Evolutionary conservation across 2,329 filamentous ascomycete genomes (phyloP), one percentile per base, ranked within the genome.

Genomic region (Phialophora macrospora): DNA sequence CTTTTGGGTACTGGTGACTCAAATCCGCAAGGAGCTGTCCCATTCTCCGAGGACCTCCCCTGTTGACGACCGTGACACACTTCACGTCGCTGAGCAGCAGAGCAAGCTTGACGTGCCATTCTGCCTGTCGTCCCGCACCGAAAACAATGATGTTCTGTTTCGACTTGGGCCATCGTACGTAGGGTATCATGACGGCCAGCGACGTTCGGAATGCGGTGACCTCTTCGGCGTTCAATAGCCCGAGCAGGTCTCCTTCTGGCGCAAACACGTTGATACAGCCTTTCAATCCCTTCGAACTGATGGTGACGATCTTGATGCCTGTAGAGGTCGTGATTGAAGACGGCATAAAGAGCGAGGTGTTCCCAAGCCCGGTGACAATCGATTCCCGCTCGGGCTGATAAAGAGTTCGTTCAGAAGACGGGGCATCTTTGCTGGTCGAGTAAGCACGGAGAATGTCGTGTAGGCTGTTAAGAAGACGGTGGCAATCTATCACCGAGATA

Each of bases 171-270:
- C 64, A 67, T 34, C 65, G 61, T 1, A 68, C 61, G 56, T 57
- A 71, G 1, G 68, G 62, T 28, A 88, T 87, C 61, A 89, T 85
- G 3, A 89, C 90, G 1, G 87, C 87, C 11, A 94, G 81, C 0
- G 91, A 90, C 0, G 92, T 95, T 66, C 92, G 87, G 77, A 94
- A 95, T 2, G 90, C 91, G 0, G 92, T 95, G 34, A 94, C 79
- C 54, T 90, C 88, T 65, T 85, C 85, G 17, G 91, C 90, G 72
- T 92, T 89, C 44, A 95, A 79, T 63, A 94, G 83, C 4, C 89
- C 91, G 4, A 86, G 77, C 0, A 90, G 84, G 11, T 80, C 77
- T 49, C 91, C 91, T 24, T 83, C 79, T 1, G 85, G 82, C 0
- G 81, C 80, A 78, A 91, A 90, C 56, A 94, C 80, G 30, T 89